Evolutionary conservation across 73 alveolate genomes (phyloP).

Genomic region (Durusdinium trenchii): DNA sequence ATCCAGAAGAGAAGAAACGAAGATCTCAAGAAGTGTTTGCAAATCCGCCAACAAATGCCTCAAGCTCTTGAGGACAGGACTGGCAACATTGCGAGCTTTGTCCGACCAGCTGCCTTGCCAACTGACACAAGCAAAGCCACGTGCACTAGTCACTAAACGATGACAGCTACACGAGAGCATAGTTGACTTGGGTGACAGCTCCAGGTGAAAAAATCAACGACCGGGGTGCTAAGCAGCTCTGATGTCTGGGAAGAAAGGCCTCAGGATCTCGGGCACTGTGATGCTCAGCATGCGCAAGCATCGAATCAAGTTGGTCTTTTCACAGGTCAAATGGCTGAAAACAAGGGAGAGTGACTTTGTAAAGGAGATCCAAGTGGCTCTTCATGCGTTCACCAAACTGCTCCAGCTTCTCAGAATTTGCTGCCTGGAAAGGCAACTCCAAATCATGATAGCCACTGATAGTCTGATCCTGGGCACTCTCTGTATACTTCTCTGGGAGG

Average conservation of each 20-base stretch:
- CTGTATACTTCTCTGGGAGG: not conserved
- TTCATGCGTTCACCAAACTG: constrained; percentile 34
- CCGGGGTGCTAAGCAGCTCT: constrained; percentile 24
- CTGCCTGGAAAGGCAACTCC: not conserved
- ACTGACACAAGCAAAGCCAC: not conserved
- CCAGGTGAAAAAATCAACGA: not conserved
- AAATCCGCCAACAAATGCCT: not conserved
- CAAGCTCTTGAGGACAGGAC: not conserved
- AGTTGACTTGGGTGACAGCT: not conserved
- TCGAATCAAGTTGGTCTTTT: not conserved
- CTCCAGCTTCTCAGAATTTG: constrained; percentile 7
- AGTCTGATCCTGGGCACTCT: not conserved
- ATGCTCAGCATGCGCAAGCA: not conserved
- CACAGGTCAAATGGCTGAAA: not conserved
- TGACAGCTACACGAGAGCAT: not conserved
- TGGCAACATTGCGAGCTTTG: not conserved
- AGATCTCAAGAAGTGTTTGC: not conserved
- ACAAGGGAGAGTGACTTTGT: not conserved
- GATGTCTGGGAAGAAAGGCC: constrained; percentile 68
- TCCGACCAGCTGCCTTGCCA: constrained; percentile 28
- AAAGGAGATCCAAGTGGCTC: not conserved
- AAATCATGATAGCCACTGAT: not conserved
- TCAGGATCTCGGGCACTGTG: not conserved
- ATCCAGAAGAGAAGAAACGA: not conserved
- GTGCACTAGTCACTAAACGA: not conserved